Evolutionary conservation across 495 filamentous ascomycete species (phyloP), one percentile per base, ranked within the genome.

Genomic region (Penicillium coffeae): DNA sequence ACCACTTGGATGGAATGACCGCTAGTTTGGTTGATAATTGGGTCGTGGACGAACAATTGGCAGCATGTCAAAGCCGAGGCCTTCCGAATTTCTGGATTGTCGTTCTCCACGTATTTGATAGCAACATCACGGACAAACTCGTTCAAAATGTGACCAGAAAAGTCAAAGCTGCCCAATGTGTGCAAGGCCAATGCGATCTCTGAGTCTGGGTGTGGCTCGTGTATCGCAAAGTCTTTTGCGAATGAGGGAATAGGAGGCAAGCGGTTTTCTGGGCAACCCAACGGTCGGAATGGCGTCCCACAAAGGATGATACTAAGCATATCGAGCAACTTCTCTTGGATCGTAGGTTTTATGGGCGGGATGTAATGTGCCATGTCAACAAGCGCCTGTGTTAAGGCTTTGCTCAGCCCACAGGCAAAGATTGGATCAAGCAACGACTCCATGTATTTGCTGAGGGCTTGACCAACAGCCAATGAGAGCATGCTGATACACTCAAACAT

Each of bases 281-380:
- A 72, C 6, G 93, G 89, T 38, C 88, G 84, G 68, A 96, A 99
- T 34, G 89, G 87, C 45, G 90, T 85, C 15, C 91, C 91, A 55
- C 89, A 92, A 1, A 99, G 81, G 21, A 96, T 89, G 55, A 89
- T 84, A 69, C 93, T 96, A 4, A 99, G 76, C 81, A 97, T 89
- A 60, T 99, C 87, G 22, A 99, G 79, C 30, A 99, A 76, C 48
- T 88, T 85, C 51, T 96, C 91, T 63, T 99, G 93, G 34, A 99
- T 96, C 9, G 79, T 89, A 21, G 84, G 77, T 65, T 95, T 92
- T 52, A 95, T 86, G 1, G 94, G 93, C 0, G 93, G 92, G 41
- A 99, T 95, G 63, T 97, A 97, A 61, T 96, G 93, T 34, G 93
- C 91, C 88, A 99, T 95, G 61, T 97, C 93, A 16, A 96, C 90